These are phyloP conservation scores for Pneumocystis sp. DNA, from an alignment of 1,139 yeast genomes.

Conservation along the genomic window DNA sequence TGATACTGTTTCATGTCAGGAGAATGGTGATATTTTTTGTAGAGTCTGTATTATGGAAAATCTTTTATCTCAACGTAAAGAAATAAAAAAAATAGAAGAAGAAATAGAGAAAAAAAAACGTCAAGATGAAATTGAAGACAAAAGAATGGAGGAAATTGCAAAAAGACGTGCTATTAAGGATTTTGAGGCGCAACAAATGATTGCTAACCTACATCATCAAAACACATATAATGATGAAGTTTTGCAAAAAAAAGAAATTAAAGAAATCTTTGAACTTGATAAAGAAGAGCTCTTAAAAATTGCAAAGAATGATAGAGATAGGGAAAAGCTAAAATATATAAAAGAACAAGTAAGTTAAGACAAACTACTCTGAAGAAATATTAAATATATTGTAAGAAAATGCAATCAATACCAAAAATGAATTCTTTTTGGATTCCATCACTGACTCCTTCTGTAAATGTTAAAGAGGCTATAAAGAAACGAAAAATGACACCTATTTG, in stretches of 20 bases:
- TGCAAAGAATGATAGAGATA: constrained; percentile 3
- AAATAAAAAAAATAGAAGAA: constrained; percentile 10
- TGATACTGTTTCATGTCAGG: constrained; percentile 16
- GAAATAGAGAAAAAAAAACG: constrained; percentile 7
- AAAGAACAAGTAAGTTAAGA: neutral
- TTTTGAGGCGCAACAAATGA: neutral
- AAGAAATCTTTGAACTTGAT: constrained; percentile 3
- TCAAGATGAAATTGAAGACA: constrained; percentile 5
- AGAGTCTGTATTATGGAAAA: constrained; percentile 14
- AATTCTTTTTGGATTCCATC: constrained; percentile 13
- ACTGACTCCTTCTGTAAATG: constrained; percentile 6
- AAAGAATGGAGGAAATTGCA: constrained; percentile 2
- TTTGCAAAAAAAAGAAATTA: neutral
- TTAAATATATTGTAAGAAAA: neutral
- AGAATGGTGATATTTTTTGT: constrained; percentile 15
- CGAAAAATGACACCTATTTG: constrained; percentile 10
- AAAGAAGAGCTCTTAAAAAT: constrained; percentile 1
- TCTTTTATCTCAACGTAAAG: constrained; percentile 12
- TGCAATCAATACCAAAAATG: neutral
- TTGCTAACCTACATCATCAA: neutral
- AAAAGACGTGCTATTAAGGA: constrained; percentile 5
- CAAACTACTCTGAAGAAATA: neutral
- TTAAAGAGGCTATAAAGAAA: neutral
- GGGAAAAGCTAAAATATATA: neutral
- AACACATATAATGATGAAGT: neutral